Evolutionary conservation across 495 filamentous ascomycete species (phyloP).

Genomic region (Penicillium maclennaniae): DNA sequence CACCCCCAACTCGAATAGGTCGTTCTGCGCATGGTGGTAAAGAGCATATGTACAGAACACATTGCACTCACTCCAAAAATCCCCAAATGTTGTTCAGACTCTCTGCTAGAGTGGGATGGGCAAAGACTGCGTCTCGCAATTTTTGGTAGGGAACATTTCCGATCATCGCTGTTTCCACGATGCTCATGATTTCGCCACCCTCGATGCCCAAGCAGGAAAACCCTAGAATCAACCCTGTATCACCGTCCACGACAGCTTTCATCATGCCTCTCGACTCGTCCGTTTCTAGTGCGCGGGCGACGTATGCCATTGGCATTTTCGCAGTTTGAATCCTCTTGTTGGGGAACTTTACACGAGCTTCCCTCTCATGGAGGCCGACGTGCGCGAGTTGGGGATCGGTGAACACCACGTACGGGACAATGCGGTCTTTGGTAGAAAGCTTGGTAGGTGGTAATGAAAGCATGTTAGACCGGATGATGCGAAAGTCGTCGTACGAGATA

Average conservation of each 20-base stretch:
- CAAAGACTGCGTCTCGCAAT: conserved; percentile 43
- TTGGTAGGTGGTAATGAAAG: conserved; percentile 7
- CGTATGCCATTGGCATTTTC: conserved; percentile 48
- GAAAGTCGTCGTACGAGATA: conserved; percentile 53
- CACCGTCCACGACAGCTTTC: conserved; percentile 36
- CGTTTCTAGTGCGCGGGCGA: conserved; percentile 50
- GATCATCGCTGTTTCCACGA: conserved; percentile 42
- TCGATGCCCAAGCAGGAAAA: conserved; percentile 42
- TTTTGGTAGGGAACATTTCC: conserved; percentile 36
- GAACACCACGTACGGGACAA: conserved; percentile 47
- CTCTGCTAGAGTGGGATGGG: conserved; percentile 48
- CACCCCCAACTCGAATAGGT: too few species aligned
- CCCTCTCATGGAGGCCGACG: conserved; percentile 40
- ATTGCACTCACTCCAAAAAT: neutral
- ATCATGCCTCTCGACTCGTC: conserved; percentile 49
- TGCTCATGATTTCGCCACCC: conserved; percentile 52
- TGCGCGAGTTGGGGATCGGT: conserved; percentile 53
- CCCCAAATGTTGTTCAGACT: conserved; percentile 44
- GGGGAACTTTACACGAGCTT: conserved; percentile 22
- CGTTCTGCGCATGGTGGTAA: too few species aligned
- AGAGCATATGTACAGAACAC: too few species aligned
- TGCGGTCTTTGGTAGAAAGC: conserved; percentile 27
- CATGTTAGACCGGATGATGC: conserved; percentile 43
- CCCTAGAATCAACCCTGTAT: conserved; percentile 30
- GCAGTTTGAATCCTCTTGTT: conserved; percentile 31